These are phyloP conservation scores for Apophysomyces trapeziformis DNA, from an alignment of 371 early-diverging fungal genomes.

Conservation along the genomic window DNA sequence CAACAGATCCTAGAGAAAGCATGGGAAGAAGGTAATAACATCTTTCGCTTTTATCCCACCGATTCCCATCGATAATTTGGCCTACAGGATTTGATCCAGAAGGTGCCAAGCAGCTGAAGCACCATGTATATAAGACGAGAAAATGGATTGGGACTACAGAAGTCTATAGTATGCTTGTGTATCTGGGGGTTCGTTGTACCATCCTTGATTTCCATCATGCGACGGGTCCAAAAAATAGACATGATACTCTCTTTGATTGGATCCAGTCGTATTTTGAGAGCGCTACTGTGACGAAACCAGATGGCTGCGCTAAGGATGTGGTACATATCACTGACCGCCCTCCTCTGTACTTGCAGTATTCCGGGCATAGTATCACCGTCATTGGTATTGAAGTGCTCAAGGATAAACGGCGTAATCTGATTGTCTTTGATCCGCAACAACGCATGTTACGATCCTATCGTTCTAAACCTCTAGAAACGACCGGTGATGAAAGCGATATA, in stretches of 20 bases:
- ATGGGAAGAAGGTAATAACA: constrained; percentile 57
- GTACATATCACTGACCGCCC: constrained; percentile 58
- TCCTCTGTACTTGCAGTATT: constrained; percentile 78
- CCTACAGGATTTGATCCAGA: constrained; percentile 62
- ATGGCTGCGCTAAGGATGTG: background rate
- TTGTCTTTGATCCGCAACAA: constrained; percentile 73
- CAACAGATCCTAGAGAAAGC: constrained; percentile 71
- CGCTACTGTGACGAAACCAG: constrained; percentile 5
- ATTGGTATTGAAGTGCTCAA: constrained; percentile 67
- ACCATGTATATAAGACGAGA: constrained; percentile 60
- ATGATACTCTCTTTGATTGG: constrained; percentile 62
- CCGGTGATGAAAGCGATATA: background rate
- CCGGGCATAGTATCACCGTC: constrained; percentile 75
- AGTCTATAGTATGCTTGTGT: constrained; percentile 66
- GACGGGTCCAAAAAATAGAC: constrained; percentile 61
- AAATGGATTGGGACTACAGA: constrained; percentile 88
- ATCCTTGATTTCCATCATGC: constrained; percentile 73
- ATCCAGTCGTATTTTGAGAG: constrained; percentile 57
- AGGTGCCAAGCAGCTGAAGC: constrained; percentile 67
- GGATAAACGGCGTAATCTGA: constrained; percentile 51
- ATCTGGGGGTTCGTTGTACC: constrained; percentile 62
- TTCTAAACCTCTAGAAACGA: background rate
- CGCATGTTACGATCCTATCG: constrained; percentile 45
- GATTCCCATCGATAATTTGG: constrained; percentile 5
- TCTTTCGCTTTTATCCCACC: background rate